Percentiles rank a stretch among this genome's conserved stretches.
Evolutionary conservation across 192 early-diverging fungal genomes (phyloP).

Genomic region (Backusella luteola): DNA sequence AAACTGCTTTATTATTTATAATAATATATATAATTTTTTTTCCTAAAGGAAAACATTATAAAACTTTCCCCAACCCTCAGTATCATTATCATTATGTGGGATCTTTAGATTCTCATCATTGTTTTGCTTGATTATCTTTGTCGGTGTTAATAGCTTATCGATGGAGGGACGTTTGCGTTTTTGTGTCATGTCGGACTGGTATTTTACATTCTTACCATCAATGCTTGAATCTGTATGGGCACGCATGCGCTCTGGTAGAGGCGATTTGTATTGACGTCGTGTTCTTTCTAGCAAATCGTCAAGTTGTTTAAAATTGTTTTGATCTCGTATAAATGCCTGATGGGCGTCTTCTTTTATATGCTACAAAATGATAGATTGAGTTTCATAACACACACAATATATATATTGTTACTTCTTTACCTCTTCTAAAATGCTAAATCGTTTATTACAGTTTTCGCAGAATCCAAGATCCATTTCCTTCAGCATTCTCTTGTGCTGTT

Average conservation of each 20-base stretch:
- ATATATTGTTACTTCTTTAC: background rate
- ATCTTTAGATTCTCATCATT: background rate
- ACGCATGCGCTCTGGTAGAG: background rate
- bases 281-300: constrained; percentile 7
- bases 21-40: background rate
- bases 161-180: constrained; percentile 2
- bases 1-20: background rate
- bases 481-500: background rate
- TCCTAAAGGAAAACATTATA: background rate
- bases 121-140: background rate
- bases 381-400: background rate
- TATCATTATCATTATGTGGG: background rate
- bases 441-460: constrained; percentile 16
- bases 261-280: constrained; percentile 7
- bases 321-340: constrained; percentile 13
- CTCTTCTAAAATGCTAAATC: constrained; percentile 10
- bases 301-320: constrained; percentile 7
- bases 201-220: constrained; percentile 15
- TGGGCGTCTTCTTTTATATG: constrained; percentile 14
- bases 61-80: background rate
- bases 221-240: background rate
- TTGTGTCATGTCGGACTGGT: background rate
- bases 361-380: background rate
- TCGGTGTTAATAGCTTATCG: background rate
- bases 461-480: constrained; percentile 9